A percentile compares a stretch with the other conserved stretches of the same genome.
Conservation (phyloP, 768 basidiomycete species). For the Boletus rubescentipes region DNA sequence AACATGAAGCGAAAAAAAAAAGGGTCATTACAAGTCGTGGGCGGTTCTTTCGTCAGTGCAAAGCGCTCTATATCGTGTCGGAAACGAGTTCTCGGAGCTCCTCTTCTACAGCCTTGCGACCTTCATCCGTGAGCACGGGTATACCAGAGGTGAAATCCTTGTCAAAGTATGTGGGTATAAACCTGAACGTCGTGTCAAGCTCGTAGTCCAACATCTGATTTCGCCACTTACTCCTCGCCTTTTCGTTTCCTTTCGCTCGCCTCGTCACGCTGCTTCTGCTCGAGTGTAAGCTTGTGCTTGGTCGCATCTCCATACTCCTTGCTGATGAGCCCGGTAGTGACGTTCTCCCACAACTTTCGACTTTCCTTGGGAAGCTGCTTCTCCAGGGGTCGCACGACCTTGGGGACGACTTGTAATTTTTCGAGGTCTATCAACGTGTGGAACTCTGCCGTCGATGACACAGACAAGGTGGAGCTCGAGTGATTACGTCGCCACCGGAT, state of each 20-base stretch:
- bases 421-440: constrained; percentile 75
- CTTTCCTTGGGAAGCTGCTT: constrained; percentile 82
- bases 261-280: constrained; percentile 89
- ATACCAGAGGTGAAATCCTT: constrained; percentile 63
- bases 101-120: constrained; percentile 69
- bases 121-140: constrained; percentile 66
- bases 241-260: constrained; percentile 85
- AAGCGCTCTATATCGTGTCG: constrained; percentile 15
- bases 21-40: constrained; percentile 13
- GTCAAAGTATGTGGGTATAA: constrained; percentile 76
- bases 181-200: constrained; percentile 40
- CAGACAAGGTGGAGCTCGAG: constrained; percentile 47
- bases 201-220: neutral
- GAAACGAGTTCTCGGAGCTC: constrained; percentile 44
- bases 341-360: constrained; percentile 81
- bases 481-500: constrained; percentile 75
- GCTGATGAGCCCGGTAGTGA: constrained; percentile 68
- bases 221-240: constrained; percentile 65
- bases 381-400: constrained; percentile 78
- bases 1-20: neutral
- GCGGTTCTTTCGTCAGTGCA: neutral
- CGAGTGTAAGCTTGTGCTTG: constrained; percentile 85
- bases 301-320: constrained; percentile 94
- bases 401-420: constrained; percentile 69
- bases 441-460: constrained; percentile 50